These are phyloP conservation scores for Graphilbum ipis-grandicollis DNA, from an alignment of 2,329 filamentous ascomycete genomes.

Conservation along the genomic window DNA sequence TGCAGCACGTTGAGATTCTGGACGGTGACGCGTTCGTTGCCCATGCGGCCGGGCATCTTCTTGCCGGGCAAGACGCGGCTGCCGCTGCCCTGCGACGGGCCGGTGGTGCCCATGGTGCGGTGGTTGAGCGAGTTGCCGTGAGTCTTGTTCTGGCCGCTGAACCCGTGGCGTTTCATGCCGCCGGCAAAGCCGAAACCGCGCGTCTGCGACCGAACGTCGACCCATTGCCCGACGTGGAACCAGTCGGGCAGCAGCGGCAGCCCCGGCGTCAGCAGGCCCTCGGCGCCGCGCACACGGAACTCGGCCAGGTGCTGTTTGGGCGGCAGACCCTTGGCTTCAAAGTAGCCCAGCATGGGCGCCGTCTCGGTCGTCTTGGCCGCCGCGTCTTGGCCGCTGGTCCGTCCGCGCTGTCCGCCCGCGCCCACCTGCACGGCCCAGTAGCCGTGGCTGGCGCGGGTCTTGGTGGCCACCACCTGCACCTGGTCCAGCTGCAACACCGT, in stretches of 20 bases:
- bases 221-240: slow-evolving; percentile 80
- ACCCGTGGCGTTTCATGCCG: slow-evolving; percentile 95
- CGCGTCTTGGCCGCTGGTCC: slow-evolving; percentile 21
- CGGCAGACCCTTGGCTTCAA: slow-evolving; percentile 60
- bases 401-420: slow-evolving; percentile 27
- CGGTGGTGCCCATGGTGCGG: slow-evolving; percentile 76
- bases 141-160: slow-evolving; percentile 70
- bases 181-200: slow-evolving; percentile 88
- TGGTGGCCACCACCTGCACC: slow-evolving; percentile 76
- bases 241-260: slow-evolving; percentile 66
- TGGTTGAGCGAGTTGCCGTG: slow-evolving; percentile 95
- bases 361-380: slow-evolving; percentile 49
- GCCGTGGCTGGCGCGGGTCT: slow-evolving; percentile 63
- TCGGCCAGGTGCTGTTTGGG: slow-evolving; percentile 75
- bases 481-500: slow-evolving; percentile 89
- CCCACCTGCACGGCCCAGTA: slow-evolving; percentile 93
- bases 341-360: slow-evolving; percentile 77
- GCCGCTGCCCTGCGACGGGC: slow-evolving; percentile 80
- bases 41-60: slow-evolving; percentile 97
- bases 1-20: slow-evolving; percentile 84
- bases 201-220: slow-evolving; percentile 65
- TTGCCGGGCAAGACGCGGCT: slow-evolving; percentile 88
- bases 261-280: slow-evolving; percentile 61
- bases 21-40: slow-evolving; percentile 69
- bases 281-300: slow-evolving; percentile 63